Evolutionary conservation across 2,329 filamentous ascomycete species (phyloP).

Genomic region (Rhynchosporium graminicola): DNA sequence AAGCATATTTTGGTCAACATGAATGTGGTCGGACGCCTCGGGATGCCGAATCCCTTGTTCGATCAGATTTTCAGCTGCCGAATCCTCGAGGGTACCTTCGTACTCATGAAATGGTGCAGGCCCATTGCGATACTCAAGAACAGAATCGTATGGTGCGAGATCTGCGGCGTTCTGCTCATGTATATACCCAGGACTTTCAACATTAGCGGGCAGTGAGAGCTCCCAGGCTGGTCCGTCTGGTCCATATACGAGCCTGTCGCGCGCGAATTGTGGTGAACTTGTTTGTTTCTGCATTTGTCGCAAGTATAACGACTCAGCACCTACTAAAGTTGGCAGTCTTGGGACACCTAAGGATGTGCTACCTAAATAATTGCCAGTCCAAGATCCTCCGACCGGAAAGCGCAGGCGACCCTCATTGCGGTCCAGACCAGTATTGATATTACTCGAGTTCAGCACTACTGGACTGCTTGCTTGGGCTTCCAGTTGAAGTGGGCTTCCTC

Average conservation of each 20-base stretch:
- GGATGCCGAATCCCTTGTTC: background rate
- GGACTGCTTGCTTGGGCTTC: background rate
- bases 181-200: background rate
- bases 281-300: background rate
- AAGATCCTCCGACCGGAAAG: conserved; percentile 22
- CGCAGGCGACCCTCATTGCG: conserved; percentile 9
- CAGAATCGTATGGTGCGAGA: background rate
- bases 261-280: background rate
- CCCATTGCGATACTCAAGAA: background rate
- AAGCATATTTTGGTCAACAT: background rate
- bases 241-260: background rate
- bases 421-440: background rate
- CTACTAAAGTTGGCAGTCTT: background rate
- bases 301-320: background rate
- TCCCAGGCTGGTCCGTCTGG: background rate
- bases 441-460: background rate
- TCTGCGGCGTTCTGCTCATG: background rate
- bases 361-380: background rate
- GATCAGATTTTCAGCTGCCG: background rate
- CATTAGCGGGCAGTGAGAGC: background rate
- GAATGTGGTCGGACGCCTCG: background rate
- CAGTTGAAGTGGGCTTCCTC: background rate
- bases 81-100: background rate
- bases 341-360: background rate
- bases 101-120: background rate